Percentiles rank a stretch among this genome's conserved stretches.
phyloP scores from a whole-genome alignment of 1,284 basidiomycete species.

The Rhodotorula sp. region DNA sequence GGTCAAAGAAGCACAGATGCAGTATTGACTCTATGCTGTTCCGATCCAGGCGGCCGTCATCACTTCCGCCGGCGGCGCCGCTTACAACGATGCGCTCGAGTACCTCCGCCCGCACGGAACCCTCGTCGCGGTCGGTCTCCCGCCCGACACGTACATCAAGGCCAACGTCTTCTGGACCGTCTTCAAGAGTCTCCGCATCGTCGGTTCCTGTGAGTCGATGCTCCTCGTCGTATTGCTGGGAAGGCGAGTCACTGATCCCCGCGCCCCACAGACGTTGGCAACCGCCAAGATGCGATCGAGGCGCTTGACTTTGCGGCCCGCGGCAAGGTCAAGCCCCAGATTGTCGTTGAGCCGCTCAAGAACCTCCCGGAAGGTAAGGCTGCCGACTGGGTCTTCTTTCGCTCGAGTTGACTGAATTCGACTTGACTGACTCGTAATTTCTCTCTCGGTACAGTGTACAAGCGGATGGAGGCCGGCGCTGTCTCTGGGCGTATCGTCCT shows the following conservation, averaged over 20 bases:
- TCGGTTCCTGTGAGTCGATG: conserved; percentile 2
- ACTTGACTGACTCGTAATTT: neutral
- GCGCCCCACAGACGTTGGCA: conserved; percentile 46
- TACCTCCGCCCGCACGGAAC: conserved; percentile 41
- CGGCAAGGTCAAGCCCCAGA: conserved; percentile 51
- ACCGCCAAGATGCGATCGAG: conserved; percentile 28
- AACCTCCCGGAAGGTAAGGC: conserved; percentile 17
- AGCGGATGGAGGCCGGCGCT: conserved; percentile 59
- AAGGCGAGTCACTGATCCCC: neutral
- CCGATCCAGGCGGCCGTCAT: conserved; percentile 67
- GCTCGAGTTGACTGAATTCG: conserved; percentile 56
- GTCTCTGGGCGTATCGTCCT: conserved; percentile 65
- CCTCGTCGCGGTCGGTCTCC: conserved; percentile 41
- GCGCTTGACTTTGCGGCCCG: conserved; percentile 50
- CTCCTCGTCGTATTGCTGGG: neutral
- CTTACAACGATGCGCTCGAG: conserved; percentile 39
- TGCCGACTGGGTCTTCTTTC: conserved; percentile 3
- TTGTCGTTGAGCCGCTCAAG: conserved; percentile 49
- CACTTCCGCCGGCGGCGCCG: conserved; percentile 58
- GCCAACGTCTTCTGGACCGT: conserved; percentile 72
- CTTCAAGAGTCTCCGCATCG: conserved; percentile 55
- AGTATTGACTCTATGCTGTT: too few relatives aligned
- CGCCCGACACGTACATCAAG: conserved; percentile 51
- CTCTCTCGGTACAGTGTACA: conserved; percentile 53
- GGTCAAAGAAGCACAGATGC: neutral